Evolutionary conservation across 805 yeast species (phyloP).

Genomic region (Torulaspora quercuum): DNA sequence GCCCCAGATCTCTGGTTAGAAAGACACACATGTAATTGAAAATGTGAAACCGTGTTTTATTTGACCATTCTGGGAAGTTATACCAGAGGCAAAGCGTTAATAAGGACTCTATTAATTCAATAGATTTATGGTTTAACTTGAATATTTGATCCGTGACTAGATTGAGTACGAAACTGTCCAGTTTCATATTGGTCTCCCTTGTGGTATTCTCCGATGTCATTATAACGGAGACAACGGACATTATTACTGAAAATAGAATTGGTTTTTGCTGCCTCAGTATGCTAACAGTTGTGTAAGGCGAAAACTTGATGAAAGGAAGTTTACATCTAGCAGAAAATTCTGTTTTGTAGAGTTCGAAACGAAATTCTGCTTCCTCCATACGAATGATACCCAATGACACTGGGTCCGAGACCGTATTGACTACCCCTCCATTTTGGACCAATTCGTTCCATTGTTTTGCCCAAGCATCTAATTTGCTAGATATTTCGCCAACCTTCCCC

Average conservation of each 20-base stretch:
- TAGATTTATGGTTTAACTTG: constrained; percentile 64
- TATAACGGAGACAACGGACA: constrained; percentile 56
- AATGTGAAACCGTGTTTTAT: constrained; percentile 72
- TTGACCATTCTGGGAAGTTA: constrained; percentile 76
- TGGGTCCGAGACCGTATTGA: constrained; percentile 48
- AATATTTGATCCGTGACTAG: constrained; percentile 56
- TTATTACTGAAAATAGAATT: constrained; percentile 57
- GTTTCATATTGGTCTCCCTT: constrained; percentile 42
- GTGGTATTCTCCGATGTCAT: constrained; percentile 34
- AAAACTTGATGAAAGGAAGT: constrained; percentile 55
- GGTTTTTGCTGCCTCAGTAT: constrained; percentile 53
- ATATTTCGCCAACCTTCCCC: constrained; percentile 39
- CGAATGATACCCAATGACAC: constrained; percentile 57
- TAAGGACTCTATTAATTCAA: constrained; percentile 62
- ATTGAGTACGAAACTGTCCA: constrained; percentile 53
- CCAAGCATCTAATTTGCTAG: constrained; percentile 42
- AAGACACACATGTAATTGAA: constrained; percentile 61
- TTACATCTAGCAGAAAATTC: constrained; percentile 44
- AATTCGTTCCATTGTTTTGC: constrained; percentile 46
- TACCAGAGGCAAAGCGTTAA: constrained; percentile 72
- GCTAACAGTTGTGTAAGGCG: constrained; percentile 43
- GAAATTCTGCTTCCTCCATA: constrained; percentile 52
- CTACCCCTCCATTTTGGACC: constrained; percentile 44
- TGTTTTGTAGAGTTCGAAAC: constrained; percentile 50
- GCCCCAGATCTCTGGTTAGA: constrained; percentile 72